A percentile compares a stretch with the other conserved stretches of the same genome.
Evolutionary conservation across 441 rosid genomes (phyloP).

Genomic region (Pelargonium cotyledonis): DNA sequence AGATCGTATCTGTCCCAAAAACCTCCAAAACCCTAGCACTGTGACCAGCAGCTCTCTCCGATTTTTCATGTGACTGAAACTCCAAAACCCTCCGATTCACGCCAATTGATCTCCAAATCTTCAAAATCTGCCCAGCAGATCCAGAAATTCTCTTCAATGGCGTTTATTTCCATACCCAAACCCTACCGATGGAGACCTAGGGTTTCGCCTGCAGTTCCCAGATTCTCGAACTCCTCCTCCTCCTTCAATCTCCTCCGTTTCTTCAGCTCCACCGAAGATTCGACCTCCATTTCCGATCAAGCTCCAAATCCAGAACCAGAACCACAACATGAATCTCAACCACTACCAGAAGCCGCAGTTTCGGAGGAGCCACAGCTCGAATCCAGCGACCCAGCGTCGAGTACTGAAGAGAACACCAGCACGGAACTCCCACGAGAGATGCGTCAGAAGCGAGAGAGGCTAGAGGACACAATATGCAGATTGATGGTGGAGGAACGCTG

Average conservation of each 20-base stretch:
- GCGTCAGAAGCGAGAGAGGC: constrained; percentile 48
- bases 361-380: constrained; percentile 2
- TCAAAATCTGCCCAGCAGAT: background rate
- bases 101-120: too few relatives aligned
- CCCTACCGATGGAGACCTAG: constrained; percentile 30
- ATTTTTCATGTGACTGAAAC: too few relatives aligned
- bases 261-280: constrained; percentile 37
- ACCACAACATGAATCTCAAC: constrained; percentile 12
- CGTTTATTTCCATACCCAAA: constrained; percentile 33
- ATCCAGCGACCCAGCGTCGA: background rate
- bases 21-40: too few relatives aligned
- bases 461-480: constrained; percentile 70
- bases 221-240: constrained; percentile 20
- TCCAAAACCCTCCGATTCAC: too few relatives aligned
- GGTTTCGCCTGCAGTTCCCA: constrained; percentile 24
- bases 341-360: constrained; percentile 18
- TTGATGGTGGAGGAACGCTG: constrained; percentile 80
- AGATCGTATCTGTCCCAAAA: too few relatives aligned
- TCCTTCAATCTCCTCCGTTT: constrained; percentile 25
- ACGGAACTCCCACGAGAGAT: constrained; percentile 41
- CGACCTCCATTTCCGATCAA: constrained; percentile 4
- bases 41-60: too few relatives aligned
- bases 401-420: constrained; percentile 19
- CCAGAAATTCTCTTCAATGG: constrained; percentile 24
- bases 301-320: constrained; percentile 8